Percentiles rank a stretch among this genome's conserved stretches.
These are phyloP conservation scores for Angophora floribunda DNA, from an alignment of 345 rosid species.

Conservation along the genomic window DNA sequence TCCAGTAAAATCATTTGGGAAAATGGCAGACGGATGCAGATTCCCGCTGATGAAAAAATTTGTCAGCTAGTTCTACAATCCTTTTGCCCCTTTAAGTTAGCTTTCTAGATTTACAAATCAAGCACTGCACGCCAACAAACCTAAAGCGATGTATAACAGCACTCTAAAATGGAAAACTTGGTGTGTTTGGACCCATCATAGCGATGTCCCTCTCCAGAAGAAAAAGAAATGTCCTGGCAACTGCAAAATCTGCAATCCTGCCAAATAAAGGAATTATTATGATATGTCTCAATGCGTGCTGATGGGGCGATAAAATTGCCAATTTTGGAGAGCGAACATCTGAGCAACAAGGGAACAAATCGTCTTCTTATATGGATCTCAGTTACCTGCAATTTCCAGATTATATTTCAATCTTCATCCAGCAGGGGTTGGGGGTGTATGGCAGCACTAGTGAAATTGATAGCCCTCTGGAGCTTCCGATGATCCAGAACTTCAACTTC, in stretches of 20 bases:
- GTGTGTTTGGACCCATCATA: background rate
- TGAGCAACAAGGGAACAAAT: background rate
- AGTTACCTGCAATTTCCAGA: slow-evolving; percentile 7
- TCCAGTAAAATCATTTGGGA: background rate
- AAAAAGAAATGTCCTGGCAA: background rate
- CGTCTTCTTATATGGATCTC: background rate
- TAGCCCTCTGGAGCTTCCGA: slow-evolving; percentile 70
- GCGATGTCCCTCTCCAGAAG: background rate
- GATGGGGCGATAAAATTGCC: background rate
- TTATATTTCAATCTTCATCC: background rate
- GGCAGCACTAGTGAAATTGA: slow-evolving; percentile 57
- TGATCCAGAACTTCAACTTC: slow-evolving; percentile 81
- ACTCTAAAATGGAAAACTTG: background rate
- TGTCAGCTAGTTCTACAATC: background rate
- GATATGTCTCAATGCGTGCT: background rate
- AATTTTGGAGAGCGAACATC: background rate
- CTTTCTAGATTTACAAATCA: background rate
- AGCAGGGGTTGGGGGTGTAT: slow-evolving; percentile 67
- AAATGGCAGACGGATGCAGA: background rate
- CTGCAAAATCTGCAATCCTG: background rate
- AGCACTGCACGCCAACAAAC: background rate
- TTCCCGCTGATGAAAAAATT: background rate
- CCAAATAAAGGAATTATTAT: background rate
- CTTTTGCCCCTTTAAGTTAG: background rate
- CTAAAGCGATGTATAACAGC: background rate